Evolutionary conservation across 371 early-diverging fungal genomes (phyloP), one percentile per base, ranked within the genome.

Genomic region (Haplosporangium sp.): DNA sequence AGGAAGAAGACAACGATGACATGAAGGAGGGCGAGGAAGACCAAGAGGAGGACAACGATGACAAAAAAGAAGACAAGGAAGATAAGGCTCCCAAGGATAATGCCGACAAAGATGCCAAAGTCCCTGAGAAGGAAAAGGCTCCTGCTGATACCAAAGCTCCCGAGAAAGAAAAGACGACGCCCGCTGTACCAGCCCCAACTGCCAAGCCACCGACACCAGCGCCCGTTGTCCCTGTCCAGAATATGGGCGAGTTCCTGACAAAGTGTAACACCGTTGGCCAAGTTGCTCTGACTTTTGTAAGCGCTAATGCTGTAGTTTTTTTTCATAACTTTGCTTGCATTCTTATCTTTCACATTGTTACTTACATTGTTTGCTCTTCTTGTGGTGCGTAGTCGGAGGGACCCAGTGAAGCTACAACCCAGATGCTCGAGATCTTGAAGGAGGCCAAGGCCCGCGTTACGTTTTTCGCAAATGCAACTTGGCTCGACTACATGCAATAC

Each of bases 381-480:
- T 45, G 7, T n/a, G 11, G 13, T 9, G 16, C 38, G 48, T 66
- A 88, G 87, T 86, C 84, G 41, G 89, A 89, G 57, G 87, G 89
- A 29, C 89, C 87, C n/a, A 89, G 86, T 65, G 87, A 89, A 71
- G 86, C 83, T 10, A 87, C 87, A 0, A 84, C 83, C 41, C 84
- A 85, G 62, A 86, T 87, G 48, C 81, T 86, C 52, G 85, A 86
- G 61, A 85, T 85, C 46, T 64, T 87, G 12, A 86, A 84, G 53
- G 82, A 83, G 36, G 83, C 70, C 46, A 83, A 86, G 57, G 86
- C 87, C 16, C 83, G 81, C 43, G 89, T 85, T n/a, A 86, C 81
- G 23, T 89, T 89, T 67, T 87, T 89, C 59, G 84, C 85, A 0
- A 89, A 86, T 62, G 86, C 89, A 1, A 85, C 86, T 10, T 87